Percentiles rank a stretch among this genome's conserved stretches.
Evolutionary conservation across 345 rosid species (phyloP).

Genomic region (Dipteronia sinensis): DNA sequence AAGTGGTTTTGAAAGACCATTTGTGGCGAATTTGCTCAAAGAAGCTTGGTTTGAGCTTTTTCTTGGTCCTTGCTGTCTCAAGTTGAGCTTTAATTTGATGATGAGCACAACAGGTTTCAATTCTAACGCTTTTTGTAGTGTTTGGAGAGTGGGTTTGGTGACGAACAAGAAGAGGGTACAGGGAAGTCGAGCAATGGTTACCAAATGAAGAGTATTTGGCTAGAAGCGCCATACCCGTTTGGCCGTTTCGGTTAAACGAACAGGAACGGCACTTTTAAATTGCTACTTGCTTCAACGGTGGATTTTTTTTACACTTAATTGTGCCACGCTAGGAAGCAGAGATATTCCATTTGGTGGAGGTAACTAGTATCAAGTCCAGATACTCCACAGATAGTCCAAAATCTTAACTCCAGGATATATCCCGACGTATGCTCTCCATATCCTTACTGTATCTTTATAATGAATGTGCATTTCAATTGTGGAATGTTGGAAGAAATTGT

Average conservation of each 20-base stretch:
- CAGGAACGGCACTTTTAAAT: background rate
- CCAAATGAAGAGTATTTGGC: background rate
- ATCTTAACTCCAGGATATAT: too few relatives aligned
- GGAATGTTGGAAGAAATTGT: too few relatives aligned
- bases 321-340: too few relatives aligned
- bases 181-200: slow-evolving; percentile 10
- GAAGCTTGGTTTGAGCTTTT: slow-evolving; percentile 73
- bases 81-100: slow-evolving; percentile 26
- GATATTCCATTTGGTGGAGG: too few relatives aligned
- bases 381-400: too few relatives aligned
- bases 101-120: slow-evolving; percentile 30
- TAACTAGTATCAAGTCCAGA: too few relatives aligned
- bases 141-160: slow-evolving; percentile 13
- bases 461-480: too few relatives aligned
- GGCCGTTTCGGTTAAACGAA: background rate
- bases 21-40: slow-evolving; percentile 68
- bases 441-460: too few relatives aligned
- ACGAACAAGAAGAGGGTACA: slow-evolving; percentile 23
- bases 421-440: too few relatives aligned
- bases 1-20: slow-evolving; percentile 61
- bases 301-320: too few relatives aligned
- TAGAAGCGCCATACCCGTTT: slow-evolving; percentile 1
- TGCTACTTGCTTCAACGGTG: background rate
- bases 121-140: slow-evolving; percentile 18
- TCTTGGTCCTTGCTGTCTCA: slow-evolving; percentile 31